Conservation (phyloP, 2,329 filamentous ascomycete genomes). For the Fusarium aywerte region DNA sequence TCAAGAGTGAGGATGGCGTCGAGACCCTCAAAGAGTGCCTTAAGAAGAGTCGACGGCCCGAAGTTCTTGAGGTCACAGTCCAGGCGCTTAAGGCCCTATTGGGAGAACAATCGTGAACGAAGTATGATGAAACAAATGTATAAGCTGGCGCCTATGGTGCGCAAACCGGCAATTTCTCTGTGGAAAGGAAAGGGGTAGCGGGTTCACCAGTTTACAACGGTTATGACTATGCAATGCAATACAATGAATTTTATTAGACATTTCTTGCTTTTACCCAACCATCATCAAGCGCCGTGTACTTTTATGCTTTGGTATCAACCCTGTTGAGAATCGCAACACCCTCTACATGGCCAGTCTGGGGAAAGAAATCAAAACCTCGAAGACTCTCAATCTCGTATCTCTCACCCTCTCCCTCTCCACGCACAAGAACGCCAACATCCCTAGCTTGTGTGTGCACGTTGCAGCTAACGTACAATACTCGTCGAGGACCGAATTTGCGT, state of each 20-base stretch:
- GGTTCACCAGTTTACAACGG: slow-evolving; percentile 28
- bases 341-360: slow-evolving; percentile 80
- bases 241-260: slow-evolving; percentile 24
- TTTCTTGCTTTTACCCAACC: slow-evolving; percentile 10
- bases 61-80: slow-evolving; percentile 77
- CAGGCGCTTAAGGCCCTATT: slow-evolving; percentile 77
- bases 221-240: slow-evolving; percentile 33
- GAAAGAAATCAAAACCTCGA: slow-evolving; percentile 96
- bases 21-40: slow-evolving; percentile 76
- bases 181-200: slow-evolving; percentile 14
- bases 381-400: slow-evolving; percentile 90
- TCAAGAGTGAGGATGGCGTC: slow-evolving; percentile 71
- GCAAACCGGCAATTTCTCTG: slow-evolving; percentile 10
- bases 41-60: slow-evolving; percentile 73
- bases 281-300: slow-evolving; percentile 22
- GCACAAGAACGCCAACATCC: slow-evolving; percentile 88
- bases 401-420: slow-evolving; percentile 64
- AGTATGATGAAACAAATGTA: slow-evolving; percentile 6
- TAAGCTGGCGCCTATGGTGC: slow-evolving; percentile 5
- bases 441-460: slow-evolving; percentile 98
- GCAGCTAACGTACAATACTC: slow-evolving; percentile 94
- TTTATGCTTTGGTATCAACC: slow-evolving; percentile 52
- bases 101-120: slow-evolving; percentile 50
- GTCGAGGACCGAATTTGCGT: slow-evolving; percentile 77
- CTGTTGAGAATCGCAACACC: slow-evolving; percentile 73